Evolutionary conservation across 345 rosid species (phyloP).

Genomic region (Microcos paniculata): DNA sequence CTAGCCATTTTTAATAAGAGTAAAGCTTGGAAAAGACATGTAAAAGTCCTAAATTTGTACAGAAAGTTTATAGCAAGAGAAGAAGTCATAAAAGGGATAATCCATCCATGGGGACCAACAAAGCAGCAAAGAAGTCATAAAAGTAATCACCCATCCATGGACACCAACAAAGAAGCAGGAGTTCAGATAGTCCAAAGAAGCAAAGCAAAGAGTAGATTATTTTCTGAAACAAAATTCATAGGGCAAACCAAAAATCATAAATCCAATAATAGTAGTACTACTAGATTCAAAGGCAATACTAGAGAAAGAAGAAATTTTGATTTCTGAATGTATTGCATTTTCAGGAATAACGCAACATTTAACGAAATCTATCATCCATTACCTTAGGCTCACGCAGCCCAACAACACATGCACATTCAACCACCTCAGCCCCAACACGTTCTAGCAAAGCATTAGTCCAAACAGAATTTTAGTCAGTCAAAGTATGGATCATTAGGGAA

Average conservation of each 20-base stretch:
- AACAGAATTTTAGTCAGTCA: background rate
- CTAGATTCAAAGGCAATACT: background rate
- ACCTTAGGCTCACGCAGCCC: conserved; percentile 81
- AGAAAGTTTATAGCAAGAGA: background rate
- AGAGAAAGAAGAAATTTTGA: background rate
- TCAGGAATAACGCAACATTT: background rate
- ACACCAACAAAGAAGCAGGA: no score
- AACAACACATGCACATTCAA: conserved; percentile 76
- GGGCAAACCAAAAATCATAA: background rate
- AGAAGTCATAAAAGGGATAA: background rate
- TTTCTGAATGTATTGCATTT: background rate
- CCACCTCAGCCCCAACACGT: conserved; percentile 63
- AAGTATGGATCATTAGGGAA: background rate
- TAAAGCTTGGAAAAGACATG: background rate
- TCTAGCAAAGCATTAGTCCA: conserved; percentile 31
- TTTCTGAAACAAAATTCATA: background rate
- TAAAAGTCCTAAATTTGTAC: background rate
- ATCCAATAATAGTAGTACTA: background rate
- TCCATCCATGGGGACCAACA: background rate
- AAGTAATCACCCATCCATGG: no score
- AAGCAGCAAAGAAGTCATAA: no score
- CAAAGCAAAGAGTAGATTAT: background rate
- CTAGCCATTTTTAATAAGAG: background rate
- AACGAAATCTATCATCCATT: background rate
- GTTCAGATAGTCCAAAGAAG: background rate